A percentile compares a stretch with the other conserved stretches of the same genome.
phyloP scores from a whole-genome alignment of 306 rosid species.

The Mimosa bimucronata region DNA sequence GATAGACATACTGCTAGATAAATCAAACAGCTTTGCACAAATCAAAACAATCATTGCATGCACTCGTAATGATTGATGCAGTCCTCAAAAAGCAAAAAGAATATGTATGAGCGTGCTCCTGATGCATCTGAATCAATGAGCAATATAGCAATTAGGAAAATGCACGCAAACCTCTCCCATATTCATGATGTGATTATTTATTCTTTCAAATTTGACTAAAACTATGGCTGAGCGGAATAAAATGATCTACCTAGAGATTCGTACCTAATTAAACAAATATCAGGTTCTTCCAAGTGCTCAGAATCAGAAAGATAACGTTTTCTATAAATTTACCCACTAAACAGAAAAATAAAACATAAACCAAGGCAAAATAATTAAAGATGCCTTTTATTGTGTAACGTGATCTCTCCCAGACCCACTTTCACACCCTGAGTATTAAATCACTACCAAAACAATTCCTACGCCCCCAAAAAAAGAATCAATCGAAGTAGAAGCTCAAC shows the following conservation, averaged over 20 bases:
- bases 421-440: neutral
- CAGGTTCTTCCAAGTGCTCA: slow-evolving; percentile 22
- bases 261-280: slow-evolving; percentile 15
- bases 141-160: neutral
- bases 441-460: neutral
- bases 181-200: neutral
- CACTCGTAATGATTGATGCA: slow-evolving; percentile 27
- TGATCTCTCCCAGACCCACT: neutral
- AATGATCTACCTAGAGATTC: slow-evolving; percentile 32
- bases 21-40: neutral
- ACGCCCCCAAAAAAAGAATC: neutral
- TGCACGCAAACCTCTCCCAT: neutral
- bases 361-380: too few species aligned
- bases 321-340: slow-evolving; percentile 17
- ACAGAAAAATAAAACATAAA: neutral
- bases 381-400: neutral
- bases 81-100: slow-evolving; percentile 17
- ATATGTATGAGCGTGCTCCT: neutral
- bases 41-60: slow-evolving; percentile 28
- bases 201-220: neutral
- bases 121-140: neutral
- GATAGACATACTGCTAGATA: neutral
- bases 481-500: neutral
- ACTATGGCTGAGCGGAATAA: neutral
- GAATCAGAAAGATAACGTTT: slow-evolving; percentile 19